Evolutionary conservation across 192 early-diverging fungal genomes (phyloP).

Genomic region (Backusella circina): DNA sequence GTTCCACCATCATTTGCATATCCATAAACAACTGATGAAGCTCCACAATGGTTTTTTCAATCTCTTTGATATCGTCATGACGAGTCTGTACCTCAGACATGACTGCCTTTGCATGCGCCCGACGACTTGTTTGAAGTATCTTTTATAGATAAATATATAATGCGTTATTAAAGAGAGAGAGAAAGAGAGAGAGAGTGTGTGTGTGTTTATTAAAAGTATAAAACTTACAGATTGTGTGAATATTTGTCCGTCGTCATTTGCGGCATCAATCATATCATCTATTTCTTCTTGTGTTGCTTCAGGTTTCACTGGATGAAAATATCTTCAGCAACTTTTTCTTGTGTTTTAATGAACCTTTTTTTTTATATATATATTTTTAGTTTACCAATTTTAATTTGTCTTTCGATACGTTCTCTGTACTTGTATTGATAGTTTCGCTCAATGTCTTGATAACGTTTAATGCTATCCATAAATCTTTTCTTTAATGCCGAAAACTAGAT

Average conservation of each 20-base stretch:
- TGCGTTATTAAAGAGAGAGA: background rate
- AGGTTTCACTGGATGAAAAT: constrained; percentile 68
- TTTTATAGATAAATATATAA: constrained; percentile 16
- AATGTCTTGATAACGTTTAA: constrained; percentile 31
- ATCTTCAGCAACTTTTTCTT: constrained; percentile 53
- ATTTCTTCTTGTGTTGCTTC: constrained; percentile 68
- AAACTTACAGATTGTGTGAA: constrained; percentile 72
- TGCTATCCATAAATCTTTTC: constrained; percentile 47
- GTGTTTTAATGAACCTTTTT: no score
- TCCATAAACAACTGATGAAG: constrained; percentile 83
- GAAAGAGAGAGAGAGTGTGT: no score
- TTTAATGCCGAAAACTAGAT: constrained; percentile 41
- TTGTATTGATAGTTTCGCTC: background rate
- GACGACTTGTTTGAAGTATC: constrained; percentile 69
- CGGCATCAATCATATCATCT: constrained; percentile 63
- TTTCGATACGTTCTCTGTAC: no score
- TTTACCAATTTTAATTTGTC: no score
- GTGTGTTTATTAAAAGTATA: no score
- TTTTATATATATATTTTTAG: no score
- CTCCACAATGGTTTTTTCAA: constrained; percentile 85
- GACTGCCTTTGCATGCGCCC: constrained; percentile 68
- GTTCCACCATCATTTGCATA: constrained; percentile 76
- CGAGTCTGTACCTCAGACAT: constrained; percentile 77
- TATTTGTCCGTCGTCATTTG: constrained; percentile 59
- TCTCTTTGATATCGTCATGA: constrained; percentile 80